Base-by-base conservation (phyloP, 2,329 filamentous ascomycete species). In the Tolypocladium nubicola region DNA sequence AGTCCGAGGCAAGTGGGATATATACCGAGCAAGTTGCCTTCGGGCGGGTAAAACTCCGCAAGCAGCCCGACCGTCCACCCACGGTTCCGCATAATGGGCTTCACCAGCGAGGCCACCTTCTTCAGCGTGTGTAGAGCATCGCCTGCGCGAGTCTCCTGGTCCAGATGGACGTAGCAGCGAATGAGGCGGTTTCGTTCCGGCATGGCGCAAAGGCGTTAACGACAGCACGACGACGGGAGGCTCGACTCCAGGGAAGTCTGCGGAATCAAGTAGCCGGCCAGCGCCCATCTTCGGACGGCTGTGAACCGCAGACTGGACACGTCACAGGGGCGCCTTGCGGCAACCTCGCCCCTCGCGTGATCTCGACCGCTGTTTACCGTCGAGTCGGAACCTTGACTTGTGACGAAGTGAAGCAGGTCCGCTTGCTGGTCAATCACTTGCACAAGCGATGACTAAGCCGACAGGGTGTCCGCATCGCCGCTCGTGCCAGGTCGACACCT, bases 81-180 rank as follows among this genome's bases (percentile, higher is more conserved):
- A 49, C 89, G 84, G 53, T 90, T 90, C 62, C 90, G 82, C 92
- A 97, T 97, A 61, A 97, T 89, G 21, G 93, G 93, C 70, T 96
- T 97, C 60, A 97, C 92, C 58, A 95, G 74, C 33, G 91, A 96
- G 3, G 90, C 90, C 45, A 95, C 80, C 71, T 88, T 92, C 65
- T 85, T 88, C 30, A 97, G 79, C 58, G 82, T 83, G 40, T 82
- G 73, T 21, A 83, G 67, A 16, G 80, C 80, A 58, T 83, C 79
- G 19, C 69, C 66, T 23, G 77, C 74, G 2, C 78, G 75, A 1
- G 76, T 73, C 38, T 79, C 73, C 26, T 73, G 67, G 10, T 68
- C 69, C 56, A 83, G 65, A 62, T 83, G 80, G 40, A 76, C 76
- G 65, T 75, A 83, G 9, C 74, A 75, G 21, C 71, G 63, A 6